Conservation (phyloP, 164 flowering plant genomes). For the Vitis riparia region DNA sequence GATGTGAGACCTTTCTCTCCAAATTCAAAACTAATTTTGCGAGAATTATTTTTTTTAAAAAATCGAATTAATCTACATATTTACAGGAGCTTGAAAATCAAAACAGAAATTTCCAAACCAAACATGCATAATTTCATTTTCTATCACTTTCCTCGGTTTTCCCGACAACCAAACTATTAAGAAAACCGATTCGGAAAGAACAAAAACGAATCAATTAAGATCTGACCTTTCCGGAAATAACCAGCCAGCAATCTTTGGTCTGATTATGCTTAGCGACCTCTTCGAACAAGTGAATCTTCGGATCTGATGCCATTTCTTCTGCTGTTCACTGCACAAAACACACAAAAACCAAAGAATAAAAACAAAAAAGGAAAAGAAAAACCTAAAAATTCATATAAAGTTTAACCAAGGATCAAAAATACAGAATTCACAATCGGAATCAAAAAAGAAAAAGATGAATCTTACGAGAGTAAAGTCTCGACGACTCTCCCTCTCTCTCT, state of each 20-base stretch:
- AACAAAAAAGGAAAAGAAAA: neutral
- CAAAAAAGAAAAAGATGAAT: too few species aligned
- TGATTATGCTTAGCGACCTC: constrained; percentile 70
- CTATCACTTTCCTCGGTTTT: neutral
- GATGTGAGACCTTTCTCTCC: too few species aligned
- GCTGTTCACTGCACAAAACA: neutral
- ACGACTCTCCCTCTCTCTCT: too few species aligned
- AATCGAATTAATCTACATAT: too few species aligned
- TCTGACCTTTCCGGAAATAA: constrained; percentile 79
- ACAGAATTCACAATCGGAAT: neutral
- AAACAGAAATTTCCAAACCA: too few species aligned
- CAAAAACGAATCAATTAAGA: constrained; percentile 7
- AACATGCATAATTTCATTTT: too few species aligned
- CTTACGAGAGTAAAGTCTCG: too few species aligned
- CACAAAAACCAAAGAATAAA: neutral
- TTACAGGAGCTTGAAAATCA: too few species aligned
- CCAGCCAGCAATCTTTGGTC: constrained; percentile 83
- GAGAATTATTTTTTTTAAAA: too few species aligned
- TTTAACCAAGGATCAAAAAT: neutral
- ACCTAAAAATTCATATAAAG: neutral
- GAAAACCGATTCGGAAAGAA: neutral
- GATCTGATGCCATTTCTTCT: constrained; percentile 56
- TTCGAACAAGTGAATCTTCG: constrained; percentile 46
- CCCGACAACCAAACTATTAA: neutral
- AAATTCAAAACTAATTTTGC: too few species aligned